phyloP scores from a whole-genome alignment of 441 rosid species.

The Isatis lusitanica region DNA sequence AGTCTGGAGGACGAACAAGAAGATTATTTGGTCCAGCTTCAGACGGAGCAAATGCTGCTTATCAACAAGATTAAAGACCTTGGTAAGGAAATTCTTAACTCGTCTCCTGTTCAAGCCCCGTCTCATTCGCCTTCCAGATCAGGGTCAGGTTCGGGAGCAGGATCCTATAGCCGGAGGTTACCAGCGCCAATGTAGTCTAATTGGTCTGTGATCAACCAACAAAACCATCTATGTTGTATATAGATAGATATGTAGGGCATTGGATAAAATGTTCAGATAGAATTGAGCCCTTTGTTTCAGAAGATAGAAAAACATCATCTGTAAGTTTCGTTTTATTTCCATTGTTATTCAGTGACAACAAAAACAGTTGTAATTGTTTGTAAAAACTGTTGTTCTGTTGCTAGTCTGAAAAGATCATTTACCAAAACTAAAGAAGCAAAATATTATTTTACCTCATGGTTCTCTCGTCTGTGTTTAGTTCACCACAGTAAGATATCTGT shows the following conservation, averaged over 20 bases:
- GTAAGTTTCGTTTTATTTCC: constrained; percentile 7
- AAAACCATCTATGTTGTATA: constrained; percentile 31
- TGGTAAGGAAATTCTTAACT: constrained; percentile 74
- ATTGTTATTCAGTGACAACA: constrained; percentile 19
- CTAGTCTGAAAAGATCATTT: constrained; percentile 5
- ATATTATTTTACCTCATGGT: not conserved
- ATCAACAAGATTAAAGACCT: constrained; percentile 83
- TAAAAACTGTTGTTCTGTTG: constrained; percentile 5
- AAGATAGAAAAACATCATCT: constrained; percentile 24
- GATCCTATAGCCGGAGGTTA: constrained; percentile 40
- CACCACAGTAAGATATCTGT: not conserved
- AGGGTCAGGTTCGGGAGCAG: constrained; percentile 28
- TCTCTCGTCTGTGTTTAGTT: not conserved
- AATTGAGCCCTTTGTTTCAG: constrained; percentile 22
- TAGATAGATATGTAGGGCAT: constrained; percentile 34
- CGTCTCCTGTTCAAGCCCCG: constrained; percentile 46
- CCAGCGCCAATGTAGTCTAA: constrained; percentile 32
- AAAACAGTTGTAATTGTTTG: constrained; percentile 19
- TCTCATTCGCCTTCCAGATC: constrained; percentile 25
- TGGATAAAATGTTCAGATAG: constrained; percentile 13
- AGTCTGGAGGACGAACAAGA: constrained; percentile 73
- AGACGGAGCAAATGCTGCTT: constrained; percentile 78
- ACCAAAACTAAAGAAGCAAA: not conserved
- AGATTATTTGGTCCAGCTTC: constrained; percentile 80
- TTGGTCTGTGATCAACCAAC: constrained; percentile 15